phyloP scores from a whole-genome alignment of 2,329 filamentous ascomycete species.

The Epichloe bromicola region DNA sequence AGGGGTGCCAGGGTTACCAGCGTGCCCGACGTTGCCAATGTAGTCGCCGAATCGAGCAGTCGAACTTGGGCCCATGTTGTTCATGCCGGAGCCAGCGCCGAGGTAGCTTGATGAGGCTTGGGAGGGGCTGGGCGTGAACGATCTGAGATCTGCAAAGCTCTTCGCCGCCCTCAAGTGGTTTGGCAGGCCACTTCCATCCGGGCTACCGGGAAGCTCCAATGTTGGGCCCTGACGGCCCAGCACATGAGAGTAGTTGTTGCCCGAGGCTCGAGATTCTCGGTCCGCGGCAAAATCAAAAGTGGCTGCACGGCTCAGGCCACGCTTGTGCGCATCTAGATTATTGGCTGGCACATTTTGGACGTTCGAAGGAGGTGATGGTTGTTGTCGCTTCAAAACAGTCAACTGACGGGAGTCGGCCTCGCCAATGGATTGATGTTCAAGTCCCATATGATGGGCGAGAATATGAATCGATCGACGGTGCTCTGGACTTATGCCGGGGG shows the following conservation, averaged over 20 bases:
- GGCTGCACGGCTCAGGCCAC: slow-evolving; percentile 82
- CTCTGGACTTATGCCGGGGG: slow-evolving; percentile 63
- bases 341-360: slow-evolving; percentile 49
- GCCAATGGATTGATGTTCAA: slow-evolving; percentile 83
- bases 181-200: slow-evolving; percentile 45
- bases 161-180: slow-evolving; percentile 86
- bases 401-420: slow-evolving; percentile 80
- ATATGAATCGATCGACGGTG: slow-evolving; percentile 88
- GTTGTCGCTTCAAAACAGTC: slow-evolving; percentile 64
- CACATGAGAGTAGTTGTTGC: slow-evolving; percentile 55
- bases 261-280: slow-evolving; percentile 51
- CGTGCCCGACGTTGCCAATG: slow-evolving; percentile 23
- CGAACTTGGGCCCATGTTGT: slow-evolving; percentile 34
- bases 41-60: slow-evolving; percentile 34
- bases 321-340: slow-evolving; percentile 63
- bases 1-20: slow-evolving; percentile 24
- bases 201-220: slow-evolving; percentile 78
- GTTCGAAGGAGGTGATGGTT: slow-evolving; percentile 37
- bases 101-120: slow-evolving; percentile 71
- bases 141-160: slow-evolving; percentile 90
- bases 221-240: slow-evolving; percentile 73
- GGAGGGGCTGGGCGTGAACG: slow-evolving; percentile 87
- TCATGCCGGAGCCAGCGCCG: slow-evolving; percentile 30
- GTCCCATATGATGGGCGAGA: slow-evolving; percentile 84
- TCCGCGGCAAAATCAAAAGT: slow-evolving; percentile 91